Conservation (phyloP, 2,329 filamentous ascomycete species). For the Aspergillus fischeri region DNA sequence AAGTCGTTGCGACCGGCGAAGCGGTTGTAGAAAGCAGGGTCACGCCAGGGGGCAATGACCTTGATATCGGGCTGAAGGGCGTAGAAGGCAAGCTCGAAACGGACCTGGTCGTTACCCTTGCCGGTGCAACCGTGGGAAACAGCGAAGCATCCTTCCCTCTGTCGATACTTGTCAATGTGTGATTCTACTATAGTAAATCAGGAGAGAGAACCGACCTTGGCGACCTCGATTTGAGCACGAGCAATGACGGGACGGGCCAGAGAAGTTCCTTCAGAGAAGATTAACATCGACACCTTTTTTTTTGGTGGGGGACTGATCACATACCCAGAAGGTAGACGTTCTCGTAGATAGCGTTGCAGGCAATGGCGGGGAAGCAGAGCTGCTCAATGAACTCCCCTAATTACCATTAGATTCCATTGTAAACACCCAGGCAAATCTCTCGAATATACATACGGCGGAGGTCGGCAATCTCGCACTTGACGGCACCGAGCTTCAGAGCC, state of each 20-base stretch:
- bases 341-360: slow-evolving; percentile 62
- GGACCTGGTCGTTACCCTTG: slow-evolving; percentile 48
- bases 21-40: slow-evolving; percentile 46
- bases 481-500: slow-evolving; percentile 64
- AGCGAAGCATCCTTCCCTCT: slow-evolving; percentile 43
- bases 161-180: neutral
- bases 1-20: slow-evolving; percentile 48
- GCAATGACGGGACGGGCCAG: slow-evolving; percentile 47
- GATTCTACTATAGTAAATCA: neutral
- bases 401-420: neutral
- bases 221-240: slow-evolving; percentile 39
- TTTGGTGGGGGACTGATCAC: slow-evolving; percentile 20
- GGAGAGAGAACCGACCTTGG: slow-evolving; percentile 15
- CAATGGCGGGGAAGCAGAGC: slow-evolving; percentile 71
- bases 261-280: slow-evolving; percentile 25
- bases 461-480: slow-evolving; percentile 60
- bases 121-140: slow-evolving; percentile 46
- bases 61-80: slow-evolving; percentile 46
- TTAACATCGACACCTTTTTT: slow-evolving; percentile 1
- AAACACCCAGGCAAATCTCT: neutral
- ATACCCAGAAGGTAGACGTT: slow-evolving; percentile 58
- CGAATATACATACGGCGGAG: slow-evolving; percentile 46
- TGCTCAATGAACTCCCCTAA: slow-evolving; percentile 69
- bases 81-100: slow-evolving; percentile 50
- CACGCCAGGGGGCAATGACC: slow-evolving; percentile 48